Evolutionary conservation across 1,139 yeast species (phyloP), one percentile per base, ranked within the genome.

Genomic region (Kodamaea arcana): DNA sequence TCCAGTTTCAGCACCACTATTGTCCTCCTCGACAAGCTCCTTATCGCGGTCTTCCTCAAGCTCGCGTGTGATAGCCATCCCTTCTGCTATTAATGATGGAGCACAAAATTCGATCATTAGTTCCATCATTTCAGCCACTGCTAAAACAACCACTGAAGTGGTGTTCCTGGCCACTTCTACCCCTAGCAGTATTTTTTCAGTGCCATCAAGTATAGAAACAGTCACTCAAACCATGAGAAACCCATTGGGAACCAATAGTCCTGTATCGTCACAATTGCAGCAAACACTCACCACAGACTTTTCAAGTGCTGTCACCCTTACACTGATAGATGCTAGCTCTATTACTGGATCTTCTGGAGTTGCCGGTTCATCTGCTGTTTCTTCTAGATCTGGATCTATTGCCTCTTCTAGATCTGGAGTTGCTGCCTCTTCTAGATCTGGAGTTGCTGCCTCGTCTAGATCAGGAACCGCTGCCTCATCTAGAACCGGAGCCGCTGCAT

Each of bases 241-340:
- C 35, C 70, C 70, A 5, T 52, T 62, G 32, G 43, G 48, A 10
- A 52, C 65, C 5, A 47, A 52, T 9, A 33, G 55, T 5, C 56
- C 51, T 3, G 44, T 45, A 9, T 39, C 51, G 3, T 39, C 42
- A 23, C 27, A 46, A 7, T 39, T 46, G 33, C n/a, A 30, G 14
- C 17, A 34, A 8, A 35, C 47, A 11, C 44, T 51, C 31, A 31
- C 39, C 15, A 31, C 39, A 21, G 16, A 33, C 9, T 42, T 35
- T 29, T 17, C 43, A 12, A 24, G 21, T n/a, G 32, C 32, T 4
- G 40, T 43, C 11, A 40, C 46, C 3, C 24, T 43, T 12, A 23
- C 32, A 4, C 26, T 10, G 12, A 14, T 6, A 11, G 12, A n/a
- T n/a, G 9, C 25, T n/a, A 22, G 12, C 15, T 29, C 24, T 15